A percentile compares a stretch with the other conserved stretches of the same genome.
Conservation (phyloP, 495 filamentous ascomycete species). For the Xylaria longipes region DNA sequence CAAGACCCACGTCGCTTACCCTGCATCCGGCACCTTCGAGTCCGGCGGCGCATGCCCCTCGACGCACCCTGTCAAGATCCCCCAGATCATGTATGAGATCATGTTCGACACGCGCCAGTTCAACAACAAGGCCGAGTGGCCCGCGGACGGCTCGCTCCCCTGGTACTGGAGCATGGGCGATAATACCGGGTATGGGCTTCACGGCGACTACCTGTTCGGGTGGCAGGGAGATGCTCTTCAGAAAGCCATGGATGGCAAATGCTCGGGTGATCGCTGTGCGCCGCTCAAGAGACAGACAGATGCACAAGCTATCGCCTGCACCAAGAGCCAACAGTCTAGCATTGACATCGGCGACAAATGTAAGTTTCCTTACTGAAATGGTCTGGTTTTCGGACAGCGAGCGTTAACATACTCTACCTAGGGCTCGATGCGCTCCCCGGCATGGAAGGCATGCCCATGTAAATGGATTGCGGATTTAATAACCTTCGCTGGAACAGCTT, state of each 20-base stretch:
- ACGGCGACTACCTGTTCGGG: slow-evolving; percentile 59
- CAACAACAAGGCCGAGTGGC: slow-evolving; percentile 53
- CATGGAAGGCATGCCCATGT: slow-evolving; percentile 28
- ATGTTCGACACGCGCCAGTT: slow-evolving; percentile 56
- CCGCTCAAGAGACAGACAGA: slow-evolving; percentile 45
- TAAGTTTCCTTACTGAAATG: slow-evolving; percentile 22
- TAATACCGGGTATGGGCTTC: slow-evolving; percentile 32
- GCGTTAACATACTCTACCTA: slow-evolving; percentile 26
- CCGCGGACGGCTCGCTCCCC: slow-evolving; percentile 49
- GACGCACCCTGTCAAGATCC: slow-evolving; percentile 52
- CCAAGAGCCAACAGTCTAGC: slow-evolving; percentile 43
- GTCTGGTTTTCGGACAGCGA: neutral
- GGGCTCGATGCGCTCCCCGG: slow-evolving; percentile 37
- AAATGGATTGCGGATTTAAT: slow-evolving; percentile 9
- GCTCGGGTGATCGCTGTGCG: slow-evolving; percentile 49
- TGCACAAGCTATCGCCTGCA: slow-evolving; percentile 44
- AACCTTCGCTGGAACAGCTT: neutral
- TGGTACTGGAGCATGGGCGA: slow-evolving; percentile 59
- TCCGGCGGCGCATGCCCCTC: slow-evolving; percentile 49
- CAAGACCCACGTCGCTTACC: slow-evolving; percentile 58
- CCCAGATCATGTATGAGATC: slow-evolving; percentile 59
- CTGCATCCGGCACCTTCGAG: slow-evolving; percentile 46
- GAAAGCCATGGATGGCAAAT: slow-evolving; percentile 55
- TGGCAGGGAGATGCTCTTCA: slow-evolving; percentile 58
- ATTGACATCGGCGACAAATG: slow-evolving; percentile 43